These are phyloP conservation scores for Trypanosoma melophagium DNA, from an alignment of 208 protist genomes.

Conservation along the genomic window DNA sequence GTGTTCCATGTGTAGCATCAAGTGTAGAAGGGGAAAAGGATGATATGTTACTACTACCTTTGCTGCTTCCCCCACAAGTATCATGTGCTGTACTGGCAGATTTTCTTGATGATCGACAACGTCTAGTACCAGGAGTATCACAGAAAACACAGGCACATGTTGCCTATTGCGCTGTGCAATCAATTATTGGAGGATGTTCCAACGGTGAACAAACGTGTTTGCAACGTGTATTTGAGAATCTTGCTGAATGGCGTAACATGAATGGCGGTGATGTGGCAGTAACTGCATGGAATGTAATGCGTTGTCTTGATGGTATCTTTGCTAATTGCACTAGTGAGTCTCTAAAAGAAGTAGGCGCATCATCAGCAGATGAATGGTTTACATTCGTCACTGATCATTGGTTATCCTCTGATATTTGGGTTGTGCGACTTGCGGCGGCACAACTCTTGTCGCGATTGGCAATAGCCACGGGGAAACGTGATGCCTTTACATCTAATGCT, in stretches of 20 bases:
- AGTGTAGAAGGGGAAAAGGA: not conserved
- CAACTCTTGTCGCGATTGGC: conserved; percentile 28
- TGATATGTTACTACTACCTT: not conserved
- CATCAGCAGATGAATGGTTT: conserved; percentile 14
- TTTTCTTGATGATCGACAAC: conserved; percentile 6
- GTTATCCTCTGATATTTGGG: conserved; percentile 29
- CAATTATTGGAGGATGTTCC: conserved; percentile 3
- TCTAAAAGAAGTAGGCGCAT: not conserved
- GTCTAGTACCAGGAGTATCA: not conserved
- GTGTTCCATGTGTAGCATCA: conserved; percentile 10
- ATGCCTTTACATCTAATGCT: conserved; percentile 25
- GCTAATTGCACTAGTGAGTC: not conserved
- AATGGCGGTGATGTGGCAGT: not conserved
- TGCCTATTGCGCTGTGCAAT: conserved; percentile 8
- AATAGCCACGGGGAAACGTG: conserved; percentile 12
- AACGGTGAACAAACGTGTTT: not conserved
- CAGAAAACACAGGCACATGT: conserved; percentile 3
- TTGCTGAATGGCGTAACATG: conserved; percentile 11
- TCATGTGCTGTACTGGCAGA: not conserved
- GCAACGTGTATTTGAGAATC: conserved; percentile 4
- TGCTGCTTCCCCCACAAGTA: too few relatives aligned
- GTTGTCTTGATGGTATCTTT: conserved; percentile 16
- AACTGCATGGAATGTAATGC: conserved; percentile 26
- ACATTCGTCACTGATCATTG: conserved; percentile 15
- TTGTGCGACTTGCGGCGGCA: conserved; percentile 25